Evolutionary conservation across 331 rosid species (phyloP).

Genomic region (Malus hybrid): DNA sequence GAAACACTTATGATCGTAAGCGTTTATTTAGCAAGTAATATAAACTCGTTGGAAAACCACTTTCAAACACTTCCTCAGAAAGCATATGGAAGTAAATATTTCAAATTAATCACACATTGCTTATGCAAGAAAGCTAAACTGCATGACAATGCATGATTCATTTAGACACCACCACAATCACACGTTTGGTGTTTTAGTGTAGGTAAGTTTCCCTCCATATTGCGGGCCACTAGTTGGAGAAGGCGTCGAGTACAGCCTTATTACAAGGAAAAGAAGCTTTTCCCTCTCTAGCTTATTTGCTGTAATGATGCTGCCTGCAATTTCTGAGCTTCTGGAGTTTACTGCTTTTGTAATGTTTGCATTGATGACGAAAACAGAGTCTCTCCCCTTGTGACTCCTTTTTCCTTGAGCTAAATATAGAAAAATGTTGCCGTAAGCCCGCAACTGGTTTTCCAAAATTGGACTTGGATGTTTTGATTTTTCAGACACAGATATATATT

Average conservation of each 20-base stretch:
- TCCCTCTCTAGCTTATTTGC: background rate
- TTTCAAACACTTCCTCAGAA: rapidly evolving
- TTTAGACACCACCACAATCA: too few species aligned
- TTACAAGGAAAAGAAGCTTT: background rate
- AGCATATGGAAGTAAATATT: background rate
- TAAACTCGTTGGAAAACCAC: background rate
- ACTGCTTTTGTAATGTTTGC: background rate
- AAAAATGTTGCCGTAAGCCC: background rate
- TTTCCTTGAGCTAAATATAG: background rate
- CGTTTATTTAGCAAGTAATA: too few species aligned
- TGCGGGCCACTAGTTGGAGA: background rate
- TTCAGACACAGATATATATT: background rate
- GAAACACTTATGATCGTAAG: too few species aligned
- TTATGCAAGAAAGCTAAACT: too few species aligned
- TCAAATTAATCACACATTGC: too few species aligned
- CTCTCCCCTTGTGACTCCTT: background rate
- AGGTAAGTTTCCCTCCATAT: background rate
- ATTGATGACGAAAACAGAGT: background rate
- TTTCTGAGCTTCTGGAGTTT: background rate
- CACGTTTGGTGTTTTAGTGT: too few species aligned
- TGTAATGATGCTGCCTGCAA: background rate
- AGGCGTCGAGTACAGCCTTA: background rate
- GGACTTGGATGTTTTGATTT: background rate
- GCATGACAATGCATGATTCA: too few species aligned
- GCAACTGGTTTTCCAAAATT: background rate